These are phyloP conservation scores for Calvatia gigantea DNA, from an alignment of 768 basidiomycete species.

Conservation along the genomic window DNA sequence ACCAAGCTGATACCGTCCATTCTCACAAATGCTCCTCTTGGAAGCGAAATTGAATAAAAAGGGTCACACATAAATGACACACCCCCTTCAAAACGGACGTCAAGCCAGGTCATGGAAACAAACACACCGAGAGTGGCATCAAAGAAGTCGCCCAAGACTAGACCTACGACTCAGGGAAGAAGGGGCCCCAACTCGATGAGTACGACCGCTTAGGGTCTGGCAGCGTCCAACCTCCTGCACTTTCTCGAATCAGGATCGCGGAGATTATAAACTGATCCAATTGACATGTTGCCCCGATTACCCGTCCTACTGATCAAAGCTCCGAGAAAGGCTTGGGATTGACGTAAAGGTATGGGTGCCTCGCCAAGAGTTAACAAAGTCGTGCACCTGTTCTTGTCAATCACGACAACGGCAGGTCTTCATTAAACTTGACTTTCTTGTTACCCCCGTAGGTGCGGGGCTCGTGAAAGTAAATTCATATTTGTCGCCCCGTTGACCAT, in stretches of 20 bases:
- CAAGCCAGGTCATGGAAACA: constrained; percentile 1
- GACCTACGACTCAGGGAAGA: not conserved
- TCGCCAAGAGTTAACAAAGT: not conserved
- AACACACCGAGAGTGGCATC: not conserved
- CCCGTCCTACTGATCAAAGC: not conserved
- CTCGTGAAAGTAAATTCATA: no score
- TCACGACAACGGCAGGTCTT: no score
- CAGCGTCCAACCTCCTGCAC: not conserved
- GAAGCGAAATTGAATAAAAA: no score
- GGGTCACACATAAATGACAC: no score
- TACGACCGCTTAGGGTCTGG: not conserved
- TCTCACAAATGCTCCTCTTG: no score
- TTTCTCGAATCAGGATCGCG: not conserved
- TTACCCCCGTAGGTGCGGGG: no score
- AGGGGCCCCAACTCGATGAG: not conserved
- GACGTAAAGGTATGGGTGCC: not conserved
- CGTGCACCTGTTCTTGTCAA: not conserved
- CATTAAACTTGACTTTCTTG: no score
- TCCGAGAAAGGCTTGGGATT: not conserved
- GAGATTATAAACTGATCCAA: not conserved
- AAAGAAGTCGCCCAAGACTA: not conserved
- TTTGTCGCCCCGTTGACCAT: no score
- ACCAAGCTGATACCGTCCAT: no score
- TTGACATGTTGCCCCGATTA: not conserved
- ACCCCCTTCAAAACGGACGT: not conserved